Conservation (phyloP, 2,329 filamentous ascomycete genomes). For the Hyphodiscus sp. region DNA sequence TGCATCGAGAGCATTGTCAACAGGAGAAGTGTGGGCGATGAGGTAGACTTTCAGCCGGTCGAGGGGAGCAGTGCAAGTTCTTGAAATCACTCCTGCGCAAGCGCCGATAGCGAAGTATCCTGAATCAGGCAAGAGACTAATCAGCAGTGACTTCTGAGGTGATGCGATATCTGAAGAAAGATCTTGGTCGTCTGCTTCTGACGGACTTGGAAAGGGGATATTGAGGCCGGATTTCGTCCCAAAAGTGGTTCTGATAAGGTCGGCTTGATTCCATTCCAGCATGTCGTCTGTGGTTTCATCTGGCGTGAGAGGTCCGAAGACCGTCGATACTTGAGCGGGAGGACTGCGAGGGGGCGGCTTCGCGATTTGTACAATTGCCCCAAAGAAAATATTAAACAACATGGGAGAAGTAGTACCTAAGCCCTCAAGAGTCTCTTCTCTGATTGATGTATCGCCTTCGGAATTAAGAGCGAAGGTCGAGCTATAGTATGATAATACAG, state of each 20-base stretch:
- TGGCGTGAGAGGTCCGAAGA: neutral
- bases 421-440: slow-evolving; percentile 84
- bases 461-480: slow-evolving; percentile 82
- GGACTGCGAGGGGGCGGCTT: slow-evolving; percentile 28
- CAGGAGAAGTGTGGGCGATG: slow-evolving; percentile 75
- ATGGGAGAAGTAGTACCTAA: slow-evolving; percentile 85
- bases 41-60: slow-evolving; percentile 97
- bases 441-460: slow-evolving; percentile 89
- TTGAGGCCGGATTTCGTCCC: slow-evolving; percentile 1
- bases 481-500: slow-evolving; percentile 86
- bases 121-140: slow-evolving; percentile 58
- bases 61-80: slow-evolving; percentile 90
- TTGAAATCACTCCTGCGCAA: slow-evolving; percentile 86
- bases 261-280: slow-evolving; percentile 11
- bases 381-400: slow-evolving; percentile 68
- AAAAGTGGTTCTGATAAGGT: slow-evolving; percentile 9
- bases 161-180: slow-evolving; percentile 12
- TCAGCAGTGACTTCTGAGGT: slow-evolving; percentile 25
- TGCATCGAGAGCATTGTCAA: slow-evolving; percentile 51
- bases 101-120: slow-evolving; percentile 98
- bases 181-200: slow-evolving; percentile 9
- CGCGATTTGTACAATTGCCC: slow-evolving; percentile 65
- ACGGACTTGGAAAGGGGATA: slow-evolving; percentile 1
- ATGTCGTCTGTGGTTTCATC: slow-evolving; percentile 7
- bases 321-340: neutral